A percentile compares a stretch with the other conserved stretches of the same genome.
These are phyloP conservation scores for Metarhizium sp. DNA, from an alignment of 2,329 filamentous ascomycete species.

Conservation along the genomic window DNA sequence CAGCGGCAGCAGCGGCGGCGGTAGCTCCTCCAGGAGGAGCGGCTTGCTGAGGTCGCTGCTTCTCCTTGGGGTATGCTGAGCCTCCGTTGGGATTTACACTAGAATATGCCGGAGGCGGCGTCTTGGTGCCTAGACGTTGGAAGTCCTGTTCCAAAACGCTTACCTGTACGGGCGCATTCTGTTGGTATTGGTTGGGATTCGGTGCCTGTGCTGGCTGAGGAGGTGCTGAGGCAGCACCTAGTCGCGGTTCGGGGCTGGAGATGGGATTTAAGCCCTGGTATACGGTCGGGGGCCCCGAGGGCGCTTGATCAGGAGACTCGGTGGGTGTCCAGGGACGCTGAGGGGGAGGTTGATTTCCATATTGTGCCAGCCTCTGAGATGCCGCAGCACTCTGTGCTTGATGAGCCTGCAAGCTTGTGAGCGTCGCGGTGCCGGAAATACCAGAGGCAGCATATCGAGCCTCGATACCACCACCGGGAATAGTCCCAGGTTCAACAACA, in stretches of 20 bases:
- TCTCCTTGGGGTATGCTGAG: constrained; percentile 69
- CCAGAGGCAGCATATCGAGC: constrained; percentile 85
- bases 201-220: constrained; percentile 23
- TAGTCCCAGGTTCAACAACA: constrained; percentile 59
- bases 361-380: constrained; percentile 71
- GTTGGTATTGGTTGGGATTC: constrained; percentile 2
- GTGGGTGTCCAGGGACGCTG: constrained; percentile 86
- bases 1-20: constrained; percentile 13
- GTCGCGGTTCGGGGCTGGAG: constrained; percentile 35
- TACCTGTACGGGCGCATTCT: constrained; percentile 37
- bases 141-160: constrained; percentile 82
- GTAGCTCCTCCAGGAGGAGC: constrained; percentile 6
- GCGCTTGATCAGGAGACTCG: constrained; percentile 74
- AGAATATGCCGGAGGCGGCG: constrained; percentile 92
- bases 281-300: constrained; percentile 81
- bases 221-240: constrained; percentile 29
- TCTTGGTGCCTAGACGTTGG: constrained; percentile 69
- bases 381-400: constrained; percentile 66
- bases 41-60: constrained; percentile 44
- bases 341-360: constrained; percentile 38
- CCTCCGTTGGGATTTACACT: constrained; percentile 51
- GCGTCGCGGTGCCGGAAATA: constrained; percentile 75
- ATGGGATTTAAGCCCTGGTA: constrained; percentile 81
- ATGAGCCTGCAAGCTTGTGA: constrained; percentile 60
- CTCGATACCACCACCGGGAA: constrained; percentile 76